Evolutionary conservation across 1,139 yeast genomes (phyloP), one percentile per base, ranked within the genome.

Genomic region (Hemisphaericaspora subhashii): DNA sequence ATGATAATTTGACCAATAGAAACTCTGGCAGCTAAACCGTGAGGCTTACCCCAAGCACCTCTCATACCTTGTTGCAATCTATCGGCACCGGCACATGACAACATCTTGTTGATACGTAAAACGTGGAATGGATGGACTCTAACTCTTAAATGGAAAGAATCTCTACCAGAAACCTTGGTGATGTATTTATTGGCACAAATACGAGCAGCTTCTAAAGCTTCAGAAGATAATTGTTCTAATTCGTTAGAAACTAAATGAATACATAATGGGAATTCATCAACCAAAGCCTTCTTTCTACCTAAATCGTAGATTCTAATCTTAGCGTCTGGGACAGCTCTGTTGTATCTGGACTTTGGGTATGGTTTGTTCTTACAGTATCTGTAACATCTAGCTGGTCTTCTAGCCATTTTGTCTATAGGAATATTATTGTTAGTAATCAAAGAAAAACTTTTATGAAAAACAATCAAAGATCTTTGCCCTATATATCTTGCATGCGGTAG

Each of bases 61-160:
- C 98, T 90, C 98, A 92, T 92, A 88, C 98, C 98, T 81, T 94
- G 98, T 82, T 92, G 98, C 79, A 92, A 84, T 86, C 98, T 88
- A 90, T 92, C 98, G 72, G 98, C 98, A 86, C 98, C 98, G 79
- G 98, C 98, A 83, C 98, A 92, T 68, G 98, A 92, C 96, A 92
- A 88, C 98, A 92, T 92, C 86, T 92, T 92, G 92, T 92, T 92
- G 83, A 92, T 92, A 81, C 98, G 87, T 76, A 92, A 86, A 61
- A 94, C 98, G 83, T 92, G 98, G 98, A 86, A 94, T 64, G 98
- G 98, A 78, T 92, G 98, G 68, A 90, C 98, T 81, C 98, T 90
- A 75, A 92, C 89, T 81, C 98, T 89, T 83, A 92, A 83, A 83
- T 92, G 98, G 98, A 92, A 92, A 62, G 98, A 81, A 68, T 92